Evolutionary conservation across 2,329 filamentous ascomycete species (phyloP).

Genomic region (Cladosporium sp.): DNA sequence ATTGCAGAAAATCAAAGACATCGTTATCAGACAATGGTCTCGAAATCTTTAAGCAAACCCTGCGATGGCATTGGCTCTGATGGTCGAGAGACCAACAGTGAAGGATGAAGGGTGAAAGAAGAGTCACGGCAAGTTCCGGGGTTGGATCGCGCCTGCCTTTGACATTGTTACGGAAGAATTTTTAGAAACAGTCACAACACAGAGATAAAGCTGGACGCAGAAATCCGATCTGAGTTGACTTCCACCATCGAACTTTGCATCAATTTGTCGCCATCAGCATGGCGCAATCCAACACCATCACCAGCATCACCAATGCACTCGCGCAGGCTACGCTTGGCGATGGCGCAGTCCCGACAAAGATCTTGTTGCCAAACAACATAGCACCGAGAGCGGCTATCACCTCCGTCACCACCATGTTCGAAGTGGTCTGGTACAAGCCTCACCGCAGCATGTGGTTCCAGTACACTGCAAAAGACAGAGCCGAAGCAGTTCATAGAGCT

Average conservation of each 20-base stretch:
- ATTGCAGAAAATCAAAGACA: too few species aligned
- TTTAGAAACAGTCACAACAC: neutral
- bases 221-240: too few species aligned
- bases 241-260: too few species aligned
- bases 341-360: neutral
- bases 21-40: too few species aligned
- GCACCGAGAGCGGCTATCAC: neutral
- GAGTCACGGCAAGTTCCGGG: neutral
- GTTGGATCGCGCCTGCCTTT: neutral
- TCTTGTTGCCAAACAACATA: neutral
- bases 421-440: slow-evolving; percentile 1
- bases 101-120: neutral
- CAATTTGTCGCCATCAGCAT: neutral
- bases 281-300: neutral
- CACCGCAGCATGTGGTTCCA: neutral
- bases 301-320: neutral
- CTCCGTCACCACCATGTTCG: neutral
- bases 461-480: neutral
- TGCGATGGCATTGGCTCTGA: too few species aligned
- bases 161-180: neutral
- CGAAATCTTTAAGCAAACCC: too few species aligned
- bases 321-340: neutral
- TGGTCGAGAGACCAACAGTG: neutral
- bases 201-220: neutral
- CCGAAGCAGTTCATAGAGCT: neutral